phyloP scores from a whole-genome alignment of 306 rosid species.

The Senna siamea region DNA sequence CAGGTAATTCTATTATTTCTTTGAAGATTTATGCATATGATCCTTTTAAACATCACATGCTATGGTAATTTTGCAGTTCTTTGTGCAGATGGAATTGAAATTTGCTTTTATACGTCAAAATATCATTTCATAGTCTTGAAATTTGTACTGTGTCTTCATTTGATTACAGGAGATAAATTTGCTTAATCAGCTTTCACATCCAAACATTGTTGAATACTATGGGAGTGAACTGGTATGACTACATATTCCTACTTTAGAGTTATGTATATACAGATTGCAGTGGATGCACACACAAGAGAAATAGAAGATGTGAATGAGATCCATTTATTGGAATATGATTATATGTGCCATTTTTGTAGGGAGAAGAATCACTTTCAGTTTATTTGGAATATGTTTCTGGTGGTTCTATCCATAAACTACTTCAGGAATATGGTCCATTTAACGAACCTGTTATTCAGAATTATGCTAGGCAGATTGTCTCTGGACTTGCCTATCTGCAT shows the following conservation, averaged over 20 bases:
- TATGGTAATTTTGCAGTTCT: slow-evolving; percentile 23
- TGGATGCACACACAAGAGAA: slow-evolving; percentile 9
- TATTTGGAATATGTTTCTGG: slow-evolving; percentile 94
- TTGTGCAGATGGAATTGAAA: slow-evolving; percentile 23
- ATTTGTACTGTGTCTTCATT: slow-evolving; percentile 26
- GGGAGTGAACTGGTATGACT: slow-evolving; percentile 92
- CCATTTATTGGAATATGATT: slow-evolving; percentile 8
- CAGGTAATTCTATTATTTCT: slow-evolving; percentile 60
- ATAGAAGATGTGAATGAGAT: not conserved
- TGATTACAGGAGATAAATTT: slow-evolving; percentile 85
- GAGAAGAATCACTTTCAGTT: slow-evolving; percentile 81
- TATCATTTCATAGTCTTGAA: slow-evolving; percentile 28
- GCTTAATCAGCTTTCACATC: slow-evolving; percentile 86
- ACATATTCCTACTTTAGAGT: slow-evolving; percentile 13
- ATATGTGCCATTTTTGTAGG: slow-evolving; percentile 54
- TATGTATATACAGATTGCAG: slow-evolving; percentile 1
- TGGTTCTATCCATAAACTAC: slow-evolving; percentile 93
- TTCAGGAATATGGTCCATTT: slow-evolving; percentile 91
- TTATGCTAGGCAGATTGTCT: slow-evolving; percentile 86
- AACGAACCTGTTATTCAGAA: slow-evolving; percentile 92
- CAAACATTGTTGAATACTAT: slow-evolving; percentile 87
- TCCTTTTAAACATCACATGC: not conserved
- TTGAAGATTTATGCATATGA: slow-evolving; percentile 15
- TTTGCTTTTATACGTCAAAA: slow-evolving; percentile 21
- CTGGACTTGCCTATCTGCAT: slow-evolving; percentile 96